A percentile compares a stretch with the other conserved stretches of the same genome.
Evolutionary conservation across 257 asterid genomes (phyloP).

Genomic region (Capsicum rhomboideum): DNA sequence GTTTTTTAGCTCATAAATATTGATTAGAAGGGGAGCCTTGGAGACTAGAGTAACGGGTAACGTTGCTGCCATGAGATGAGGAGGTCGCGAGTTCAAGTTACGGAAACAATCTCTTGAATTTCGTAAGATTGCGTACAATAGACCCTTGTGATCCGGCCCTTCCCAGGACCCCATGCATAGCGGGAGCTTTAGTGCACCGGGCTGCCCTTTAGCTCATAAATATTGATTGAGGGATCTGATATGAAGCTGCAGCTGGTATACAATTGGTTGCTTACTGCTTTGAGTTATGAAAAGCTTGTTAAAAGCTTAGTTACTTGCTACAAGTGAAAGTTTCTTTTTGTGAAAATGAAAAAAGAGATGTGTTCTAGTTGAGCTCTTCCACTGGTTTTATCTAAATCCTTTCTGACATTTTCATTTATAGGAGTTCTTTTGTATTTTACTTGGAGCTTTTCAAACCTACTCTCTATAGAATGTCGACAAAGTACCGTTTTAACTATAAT

Average conservation of each 20-base stretch:
- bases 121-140: no score
- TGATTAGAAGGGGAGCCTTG: background rate
- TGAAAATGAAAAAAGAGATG: background rate
- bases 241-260: background rate
- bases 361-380: background rate
- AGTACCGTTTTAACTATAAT: background rate
- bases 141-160: no score
- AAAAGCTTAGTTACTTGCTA: background rate
- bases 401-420: background rate
- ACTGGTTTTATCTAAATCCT: background rate
- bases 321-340: background rate
- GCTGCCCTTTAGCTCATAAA: no score
- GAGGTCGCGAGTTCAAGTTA: no score
- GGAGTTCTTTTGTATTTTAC: background rate
- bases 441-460: background rate
- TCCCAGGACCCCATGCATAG: no score
- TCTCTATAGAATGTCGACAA: background rate
- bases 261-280: background rate
- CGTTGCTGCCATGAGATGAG: no score
- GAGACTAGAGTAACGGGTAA: no score
- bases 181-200: no score
- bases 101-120: no score
- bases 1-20: background rate
- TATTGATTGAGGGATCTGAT: background rate
- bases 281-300: background rate